A percentile compares a stretch with the other conserved stretches of the same genome.
phyloP scores from a whole-genome alignment of 257 asterid genomes.

The Solanum paucissectum region DNA sequence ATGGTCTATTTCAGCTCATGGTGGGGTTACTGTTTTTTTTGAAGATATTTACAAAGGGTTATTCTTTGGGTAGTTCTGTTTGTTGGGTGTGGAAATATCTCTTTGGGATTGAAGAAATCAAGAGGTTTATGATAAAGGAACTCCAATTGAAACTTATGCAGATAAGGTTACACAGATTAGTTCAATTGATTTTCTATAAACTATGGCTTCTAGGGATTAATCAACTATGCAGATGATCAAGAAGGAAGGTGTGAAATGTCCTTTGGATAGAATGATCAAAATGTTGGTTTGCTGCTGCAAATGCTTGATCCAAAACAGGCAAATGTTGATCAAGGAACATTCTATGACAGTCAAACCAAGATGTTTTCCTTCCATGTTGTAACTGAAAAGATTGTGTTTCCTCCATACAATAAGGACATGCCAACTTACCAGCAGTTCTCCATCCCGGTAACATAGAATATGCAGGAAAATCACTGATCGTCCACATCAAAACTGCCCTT shows the following conservation, averaged over 20 bases:
- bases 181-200: slow-evolving; percentile 52
- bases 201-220: slow-evolving; percentile 66
- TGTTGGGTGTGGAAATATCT: slow-evolving; percentile 82
- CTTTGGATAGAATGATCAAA: slow-evolving; percentile 57
- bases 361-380: too few species aligned
- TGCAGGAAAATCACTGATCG: too few species aligned
- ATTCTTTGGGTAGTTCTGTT: slow-evolving; percentile 28
- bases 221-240: slow-evolving; percentile 28
- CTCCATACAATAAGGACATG: too few species aligned
- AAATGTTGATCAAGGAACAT: background rate
- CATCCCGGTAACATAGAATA: too few species aligned
- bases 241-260: slow-evolving; percentile 57
- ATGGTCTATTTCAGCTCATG: slow-evolving; percentile 92
- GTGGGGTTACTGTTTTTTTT: slow-evolving; percentile 73
- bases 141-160: slow-evolving; percentile 9
- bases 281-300: slow-evolving; percentile 42
- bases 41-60: slow-evolving; percentile 21
- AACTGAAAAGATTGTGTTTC: too few species aligned
- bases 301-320: slow-evolving; percentile 58
- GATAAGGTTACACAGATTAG: slow-evolving; percentile 45
- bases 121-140: slow-evolving; percentile 57
- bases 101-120: slow-evolving; percentile 73
- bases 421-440: too few species aligned
- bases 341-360: too few species aligned
- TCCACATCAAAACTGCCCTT: too few species aligned